A percentile compares a stretch with the other conserved stretches of the same genome.
These are phyloP conservation scores for Warburgia ugandensis DNA, from an alignment of 164 flowering plant genomes.

Conservation along the genomic window DNA sequence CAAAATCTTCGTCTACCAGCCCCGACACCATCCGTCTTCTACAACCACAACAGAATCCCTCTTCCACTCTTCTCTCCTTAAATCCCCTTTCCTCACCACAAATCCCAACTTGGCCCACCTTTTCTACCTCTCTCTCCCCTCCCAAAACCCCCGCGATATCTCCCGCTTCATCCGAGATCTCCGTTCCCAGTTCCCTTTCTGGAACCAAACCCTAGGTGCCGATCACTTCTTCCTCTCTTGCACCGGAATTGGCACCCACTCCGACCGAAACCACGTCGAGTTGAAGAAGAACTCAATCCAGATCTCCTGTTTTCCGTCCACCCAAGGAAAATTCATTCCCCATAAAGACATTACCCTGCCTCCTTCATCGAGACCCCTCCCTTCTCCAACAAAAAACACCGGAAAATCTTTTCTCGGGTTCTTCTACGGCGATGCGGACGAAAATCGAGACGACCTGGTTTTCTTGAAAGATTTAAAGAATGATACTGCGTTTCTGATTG, in stretches of 20 bases:
- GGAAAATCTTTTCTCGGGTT: conserved; percentile 27
- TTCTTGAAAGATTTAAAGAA: conserved; percentile 23
- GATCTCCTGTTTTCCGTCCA: conserved; percentile 52
- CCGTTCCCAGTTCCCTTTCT: conserved; percentile 41
- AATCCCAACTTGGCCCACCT: conserved; percentile 60
- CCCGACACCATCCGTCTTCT: conserved; percentile 7
- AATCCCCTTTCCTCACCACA: conserved; percentile 42
- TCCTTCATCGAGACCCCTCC: conserved; percentile 6
- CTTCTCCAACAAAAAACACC: conserved; percentile 5
- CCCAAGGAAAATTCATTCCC: conserved; percentile 42
- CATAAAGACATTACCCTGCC: conserved; percentile 73
- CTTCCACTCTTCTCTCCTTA: conserved; percentile 49
- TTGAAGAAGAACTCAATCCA: conserved; percentile 68
- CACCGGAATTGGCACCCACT: conserved; percentile 35
- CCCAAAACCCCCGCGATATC: conserved; percentile 26
- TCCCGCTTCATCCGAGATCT: conserved; percentile 34
- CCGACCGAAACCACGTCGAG: conserved; percentile 66
- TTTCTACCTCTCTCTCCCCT: conserved; percentile 51
- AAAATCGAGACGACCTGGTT: background rate
- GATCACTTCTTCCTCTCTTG: conserved; percentile 65
- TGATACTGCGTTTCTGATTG: conserved; percentile 39
- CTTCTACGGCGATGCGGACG: conserved; percentile 6
- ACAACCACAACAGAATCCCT: conserved; percentile 26
- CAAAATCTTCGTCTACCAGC: conserved; percentile 51
- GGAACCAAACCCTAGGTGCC: conserved; percentile 84